Percentiles rank a stretch among this genome's conserved stretches.
These are phyloP conservation scores for Citeromyces nyonsensis DNA, from an alignment of 805 yeast genomes.

Conservation along the genomic window DNA sequence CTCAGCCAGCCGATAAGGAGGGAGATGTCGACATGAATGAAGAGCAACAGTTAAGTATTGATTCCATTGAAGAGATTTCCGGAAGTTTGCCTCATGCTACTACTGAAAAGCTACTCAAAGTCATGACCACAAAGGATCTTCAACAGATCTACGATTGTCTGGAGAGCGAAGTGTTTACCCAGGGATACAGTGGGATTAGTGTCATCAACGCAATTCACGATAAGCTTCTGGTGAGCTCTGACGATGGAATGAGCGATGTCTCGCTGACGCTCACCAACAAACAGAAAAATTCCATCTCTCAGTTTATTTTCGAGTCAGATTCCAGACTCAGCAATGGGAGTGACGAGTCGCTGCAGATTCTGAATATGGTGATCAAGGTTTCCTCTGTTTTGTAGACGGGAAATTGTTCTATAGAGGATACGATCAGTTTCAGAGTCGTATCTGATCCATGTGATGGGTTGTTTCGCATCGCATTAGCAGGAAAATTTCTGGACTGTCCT, in stretches of 20 bases:
- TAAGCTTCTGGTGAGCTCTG: slow-evolving; percentile 9
- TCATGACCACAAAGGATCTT: slow-evolving; percentile 8
- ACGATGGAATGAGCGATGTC: slow-evolving; percentile 12
- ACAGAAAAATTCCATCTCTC: slow-evolving; percentile 52
- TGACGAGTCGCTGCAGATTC: slow-evolving; percentile 73
- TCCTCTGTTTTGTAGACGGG: slow-evolving; percentile 17
- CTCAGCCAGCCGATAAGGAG: slow-evolving; percentile 11
- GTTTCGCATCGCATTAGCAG: too few relatives aligned
- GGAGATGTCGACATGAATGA: slow-evolving; percentile 14
- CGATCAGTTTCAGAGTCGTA: too few relatives aligned
- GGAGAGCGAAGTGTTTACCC: slow-evolving; percentile 11
- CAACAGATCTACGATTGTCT: slow-evolving; percentile 10
- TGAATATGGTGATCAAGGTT: slow-evolving; percentile 46
- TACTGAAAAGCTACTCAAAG: slow-evolving; percentile 7
- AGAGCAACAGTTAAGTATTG: slow-evolving; percentile 4
- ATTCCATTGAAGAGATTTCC: slow-evolving; percentile 13
- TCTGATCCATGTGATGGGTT: too few relatives aligned
- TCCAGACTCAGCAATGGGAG: slow-evolving; percentile 68
- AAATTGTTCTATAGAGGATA: too few relatives aligned
- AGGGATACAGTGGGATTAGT: slow-evolving; percentile 16
- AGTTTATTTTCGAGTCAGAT: slow-evolving; percentile 60
- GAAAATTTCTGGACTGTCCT: too few relatives aligned
- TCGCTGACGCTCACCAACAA: slow-evolving; percentile 28
- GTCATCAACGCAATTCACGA: slow-evolving; percentile 16
- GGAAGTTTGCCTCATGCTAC: slow-evolving; percentile 14